phyloP scores from a whole-genome alignment of 257 asterid genomes.

The Solanum lycopersicoides region DNA sequence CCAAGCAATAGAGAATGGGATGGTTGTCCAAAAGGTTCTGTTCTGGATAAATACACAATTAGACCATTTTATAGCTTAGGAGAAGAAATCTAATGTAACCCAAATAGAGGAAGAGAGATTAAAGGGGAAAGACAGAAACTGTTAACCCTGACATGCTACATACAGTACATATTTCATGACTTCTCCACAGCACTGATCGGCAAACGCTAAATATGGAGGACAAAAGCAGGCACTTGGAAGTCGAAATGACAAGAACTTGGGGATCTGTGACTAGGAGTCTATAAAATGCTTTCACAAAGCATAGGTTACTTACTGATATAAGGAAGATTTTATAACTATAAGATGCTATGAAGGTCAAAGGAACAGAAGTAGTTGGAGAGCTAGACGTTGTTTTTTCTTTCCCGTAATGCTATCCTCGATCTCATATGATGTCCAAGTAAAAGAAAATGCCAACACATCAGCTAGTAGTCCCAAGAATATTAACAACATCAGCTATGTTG shows the following conservation, averaged over 20 bases:
- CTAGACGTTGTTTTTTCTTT: not conserved
- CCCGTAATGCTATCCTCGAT: not conserved
- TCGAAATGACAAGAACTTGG: not conserved
- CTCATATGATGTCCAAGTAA: not conserved
- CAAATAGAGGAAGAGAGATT: not conserved
- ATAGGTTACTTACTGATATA: not conserved
- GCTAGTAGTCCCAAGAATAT: not conserved
- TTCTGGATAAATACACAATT: constrained; percentile 34
- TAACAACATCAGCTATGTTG: not conserved
- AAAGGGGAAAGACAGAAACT: not conserved
- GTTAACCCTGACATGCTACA: not conserved
- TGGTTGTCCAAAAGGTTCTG: constrained; percentile 38
- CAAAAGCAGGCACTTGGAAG: not conserved
- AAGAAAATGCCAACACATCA: not conserved
- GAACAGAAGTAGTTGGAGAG: not conserved
- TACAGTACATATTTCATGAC: not conserved
- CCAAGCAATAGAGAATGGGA: constrained; percentile 24
- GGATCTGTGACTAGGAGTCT: not conserved
- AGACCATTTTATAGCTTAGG: constrained; percentile 6
- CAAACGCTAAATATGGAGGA: not conserved
- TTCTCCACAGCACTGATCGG: not conserved
- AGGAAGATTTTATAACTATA: not conserved
- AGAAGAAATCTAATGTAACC: not conserved
- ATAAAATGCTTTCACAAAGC: not conserved
- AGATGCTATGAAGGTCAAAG: not conserved